phyloP scores from a whole-genome alignment of 495 filamentous ascomycete genomes.

The Paragyromitra xinjiangensis region DNA sequence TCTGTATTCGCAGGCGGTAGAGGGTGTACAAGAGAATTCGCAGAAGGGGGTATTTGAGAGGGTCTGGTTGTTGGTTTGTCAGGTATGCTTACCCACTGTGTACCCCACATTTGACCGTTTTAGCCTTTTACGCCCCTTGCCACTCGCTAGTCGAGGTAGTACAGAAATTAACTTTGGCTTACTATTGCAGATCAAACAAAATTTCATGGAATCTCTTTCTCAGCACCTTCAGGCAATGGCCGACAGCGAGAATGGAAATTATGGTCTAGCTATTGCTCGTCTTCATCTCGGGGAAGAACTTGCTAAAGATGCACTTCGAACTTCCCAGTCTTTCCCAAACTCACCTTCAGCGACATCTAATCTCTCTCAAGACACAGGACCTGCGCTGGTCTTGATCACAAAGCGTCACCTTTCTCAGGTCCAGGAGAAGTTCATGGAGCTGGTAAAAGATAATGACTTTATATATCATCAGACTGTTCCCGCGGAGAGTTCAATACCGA shows the following conservation, averaged over 20 bases:
- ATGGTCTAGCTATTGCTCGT: conserved; percentile 85
- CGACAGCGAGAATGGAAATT: conserved; percentile 85
- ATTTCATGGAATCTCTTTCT: conserved; percentile 82
- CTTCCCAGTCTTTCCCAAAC: conserved; percentile 81
- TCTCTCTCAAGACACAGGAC: conserved; percentile 78
- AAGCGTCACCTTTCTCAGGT: conserved; percentile 82
- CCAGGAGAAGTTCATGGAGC: conserved; percentile 77
- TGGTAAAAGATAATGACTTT: conserved; percentile 94
- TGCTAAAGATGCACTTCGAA: conserved; percentile 75
- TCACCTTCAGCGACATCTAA: conserved; percentile 83
- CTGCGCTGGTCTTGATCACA: conserved; percentile 76
- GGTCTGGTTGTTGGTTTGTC: conserved; percentile 85
- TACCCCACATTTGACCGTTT: conserved; percentile 30
- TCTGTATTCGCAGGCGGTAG: conserved; percentile 84
- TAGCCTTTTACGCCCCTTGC: conserved; percentile 8
- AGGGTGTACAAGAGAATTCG: conserved; percentile 92
- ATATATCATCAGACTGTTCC: conserved; percentile 96
- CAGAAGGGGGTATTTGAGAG: conserved; percentile 92
- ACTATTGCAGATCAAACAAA: conserved; percentile 73
- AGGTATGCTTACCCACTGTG: conserved; percentile 63
- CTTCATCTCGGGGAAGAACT: conserved; percentile 81
- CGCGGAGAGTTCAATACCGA: conserved; percentile 77
- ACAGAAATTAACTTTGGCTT: conserved; percentile 34
- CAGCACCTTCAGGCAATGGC: conserved; percentile 95
- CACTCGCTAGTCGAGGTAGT: conserved; percentile 29